Conservation (phyloP, 2,329 filamentous ascomycete species). For the Penicillium crustosum region DNA sequence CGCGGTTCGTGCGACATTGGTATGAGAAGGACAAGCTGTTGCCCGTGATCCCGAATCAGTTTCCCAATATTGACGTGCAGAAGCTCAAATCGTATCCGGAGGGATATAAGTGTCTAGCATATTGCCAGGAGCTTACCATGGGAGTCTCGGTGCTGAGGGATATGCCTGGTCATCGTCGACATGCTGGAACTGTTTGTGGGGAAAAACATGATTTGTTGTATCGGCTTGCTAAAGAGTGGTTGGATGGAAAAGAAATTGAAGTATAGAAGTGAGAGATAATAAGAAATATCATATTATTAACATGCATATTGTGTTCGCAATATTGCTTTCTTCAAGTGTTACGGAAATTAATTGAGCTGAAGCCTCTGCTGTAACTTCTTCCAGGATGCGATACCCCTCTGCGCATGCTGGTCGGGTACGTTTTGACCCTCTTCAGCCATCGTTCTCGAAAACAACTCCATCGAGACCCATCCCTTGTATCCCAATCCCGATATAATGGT, state of each 20-base stretch:
- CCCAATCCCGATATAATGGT: slow-evolving; percentile 57
- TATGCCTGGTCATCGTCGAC: slow-evolving; percentile 48
- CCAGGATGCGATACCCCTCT: slow-evolving; percentile 54
- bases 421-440: slow-evolving; percentile 55
- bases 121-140: slow-evolving; percentile 48
- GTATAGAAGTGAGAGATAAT: slow-evolving; percentile 3
- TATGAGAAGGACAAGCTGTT: slow-evolving; percentile 57
- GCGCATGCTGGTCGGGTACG: slow-evolving; percentile 57
- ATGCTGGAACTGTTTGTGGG: slow-evolving; percentile 36
- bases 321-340: background rate
- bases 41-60: slow-evolving; percentile 44
- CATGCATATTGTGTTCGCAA: background rate
- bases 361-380: slow-evolving; percentile 40
- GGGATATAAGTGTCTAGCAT: slow-evolving; percentile 49
- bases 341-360: background rate
- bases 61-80: slow-evolving; percentile 45
- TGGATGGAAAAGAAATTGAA: slow-evolving; percentile 42
- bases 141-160: slow-evolving; percentile 46
- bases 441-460: slow-evolving; percentile 67
- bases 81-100: slow-evolving; percentile 43
- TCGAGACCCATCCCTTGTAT: slow-evolving; percentile 68
- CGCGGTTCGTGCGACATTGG: slow-evolving; percentile 49
- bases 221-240: slow-evolving; percentile 45
- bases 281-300: background rate
- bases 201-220: slow-evolving; percentile 51